A percentile compares a stretch with the other conserved stretches of the same genome.
phyloP scores from a whole-genome alignment of 2,329 filamentous ascomycete genomes.

The Colletotrichum gigasporum region DNA sequence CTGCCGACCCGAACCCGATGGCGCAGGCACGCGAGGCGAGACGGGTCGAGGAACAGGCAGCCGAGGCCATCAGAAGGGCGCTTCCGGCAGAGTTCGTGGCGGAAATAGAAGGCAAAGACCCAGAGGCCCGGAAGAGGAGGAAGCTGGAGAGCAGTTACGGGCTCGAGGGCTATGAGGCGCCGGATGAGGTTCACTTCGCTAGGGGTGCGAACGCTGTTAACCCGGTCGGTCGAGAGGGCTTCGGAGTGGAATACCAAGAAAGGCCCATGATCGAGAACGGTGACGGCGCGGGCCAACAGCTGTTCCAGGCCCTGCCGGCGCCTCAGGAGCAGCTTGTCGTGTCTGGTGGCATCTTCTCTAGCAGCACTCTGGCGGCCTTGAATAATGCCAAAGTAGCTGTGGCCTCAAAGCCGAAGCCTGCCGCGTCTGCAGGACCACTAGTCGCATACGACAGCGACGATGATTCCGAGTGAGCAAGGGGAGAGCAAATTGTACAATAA shows the following conservation, averaged over 20 bases:
- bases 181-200: slow-evolving; percentile 93
- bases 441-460: slow-evolving; percentile 94
- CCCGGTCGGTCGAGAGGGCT: slow-evolving; percentile 64
- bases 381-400: slow-evolving; percentile 66
- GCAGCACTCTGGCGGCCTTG: slow-evolving; percentile 82
- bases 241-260: slow-evolving; percentile 72
- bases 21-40: slow-evolving; percentile 91
- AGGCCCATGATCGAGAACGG: slow-evolving; percentile 65
- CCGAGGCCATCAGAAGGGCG: slow-evolving; percentile 88
- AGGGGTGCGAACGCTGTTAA: slow-evolving; percentile 76
- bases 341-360: slow-evolving; percentile 79
- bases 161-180: slow-evolving; percentile 89
- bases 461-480: slow-evolving; percentile 53
- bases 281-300: slow-evolving; percentile 49
- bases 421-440: slow-evolving; percentile 71
- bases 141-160: slow-evolving; percentile 92
- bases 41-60: slow-evolving; percentile 93
- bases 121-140: slow-evolving; percentile 85
- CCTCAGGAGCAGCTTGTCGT: slow-evolving; percentile 47
- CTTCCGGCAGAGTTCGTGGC: slow-evolving; percentile 91
- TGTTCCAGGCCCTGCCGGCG: slow-evolving; percentile 9
- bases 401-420: slow-evolving; percentile 62
- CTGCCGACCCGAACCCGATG: slow-evolving; percentile 93
- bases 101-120: slow-evolving; percentile 91
- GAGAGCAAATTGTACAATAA: slow-evolving; percentile 77